Evolutionary conservation across 1,284 basidiomycete genomes (phyloP), one percentile per base, ranked within the genome.

Genomic region (Trichosporon sp.): DNA sequence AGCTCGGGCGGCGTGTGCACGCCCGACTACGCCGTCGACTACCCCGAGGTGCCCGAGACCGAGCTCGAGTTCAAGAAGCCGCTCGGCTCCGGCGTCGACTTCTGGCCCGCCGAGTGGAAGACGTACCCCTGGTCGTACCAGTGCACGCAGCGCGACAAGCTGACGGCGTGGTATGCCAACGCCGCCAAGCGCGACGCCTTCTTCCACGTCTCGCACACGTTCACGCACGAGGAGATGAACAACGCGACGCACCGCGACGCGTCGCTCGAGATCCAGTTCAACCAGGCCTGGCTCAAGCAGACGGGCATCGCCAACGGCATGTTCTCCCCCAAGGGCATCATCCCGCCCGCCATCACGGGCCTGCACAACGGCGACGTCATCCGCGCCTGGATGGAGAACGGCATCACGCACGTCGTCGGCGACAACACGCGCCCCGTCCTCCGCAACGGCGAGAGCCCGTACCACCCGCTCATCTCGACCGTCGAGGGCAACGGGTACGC

Each of bases 351-450:
- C 13, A 68, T 68, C 64, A 68, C 67, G 47, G 67, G 67, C n/a
- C 67, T 68, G 23, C 67, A 68, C 64, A 68, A 68, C 25, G 67
- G 67, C 13, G 67, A 68, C 27, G 67, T 65, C 53, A 68, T 68
- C 42, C 27, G 34, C 31, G 67, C 67, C 1, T 68, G 67, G 67
- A 42, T 68, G 29, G 64, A 65, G 21, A 68, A 65, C 56, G 67
- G 67, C 32, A 68, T 68, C 58, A 60, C 29, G 8, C 42, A 68
- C 42, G 67, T 65, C 23, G 67, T 68, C n/a, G 67, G 67, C 3
- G 67, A 68, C 64, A 68, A 68, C 56, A 68, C 67, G 4, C 67
- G 67, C 23, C 67, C 67, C 6, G 23, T 68, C 42, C 67, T 68
- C 21, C 53, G 63, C 31, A 47, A 13, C 38, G 13, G 56, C 15